phyloP scores from a whole-genome alignment of 257 asterid species.

The Lantana camara region DNA sequence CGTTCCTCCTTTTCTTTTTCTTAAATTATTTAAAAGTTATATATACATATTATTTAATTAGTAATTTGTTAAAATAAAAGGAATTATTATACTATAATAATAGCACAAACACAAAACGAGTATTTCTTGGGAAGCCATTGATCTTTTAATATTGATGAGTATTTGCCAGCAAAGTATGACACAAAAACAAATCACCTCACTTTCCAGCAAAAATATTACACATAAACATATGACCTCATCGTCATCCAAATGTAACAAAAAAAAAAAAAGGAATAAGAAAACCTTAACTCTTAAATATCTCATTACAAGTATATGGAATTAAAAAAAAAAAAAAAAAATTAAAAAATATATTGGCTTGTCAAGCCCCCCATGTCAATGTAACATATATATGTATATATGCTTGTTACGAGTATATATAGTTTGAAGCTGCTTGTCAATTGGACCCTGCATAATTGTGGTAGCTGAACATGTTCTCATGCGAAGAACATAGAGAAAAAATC shows the following conservation, averaged over 20 bases:
- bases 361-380: conserved; percentile 16
- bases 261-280: neutral
- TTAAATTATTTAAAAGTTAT: too few species aligned
- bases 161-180: conserved; percentile 20
- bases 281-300: conserved; percentile 19
- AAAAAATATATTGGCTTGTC: neutral
- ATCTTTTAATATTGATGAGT: conserved; percentile 28
- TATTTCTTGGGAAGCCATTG: conserved; percentile 25
- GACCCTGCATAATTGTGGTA: conserved; percentile 35
- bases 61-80: neutral
- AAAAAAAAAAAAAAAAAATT: neutral
- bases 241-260: too few species aligned
- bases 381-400: conserved; percentile 3
- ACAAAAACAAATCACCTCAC: neutral
- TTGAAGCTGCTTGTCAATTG: conserved; percentile 8
- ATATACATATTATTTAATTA: too few species aligned
- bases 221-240: conserved; percentile 10
- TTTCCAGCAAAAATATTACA: conserved; percentile 10
- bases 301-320: conserved; percentile 37
- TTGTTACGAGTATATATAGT: neutral
- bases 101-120: neutral
- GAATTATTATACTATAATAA: too few species aligned
- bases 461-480: conserved; percentile 31
- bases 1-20: too few species aligned
- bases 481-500: conserved; percentile 43